Evolutionary conservation across 1,139 yeast species (phyloP).

Genomic region (Pichia sp.): DNA sequence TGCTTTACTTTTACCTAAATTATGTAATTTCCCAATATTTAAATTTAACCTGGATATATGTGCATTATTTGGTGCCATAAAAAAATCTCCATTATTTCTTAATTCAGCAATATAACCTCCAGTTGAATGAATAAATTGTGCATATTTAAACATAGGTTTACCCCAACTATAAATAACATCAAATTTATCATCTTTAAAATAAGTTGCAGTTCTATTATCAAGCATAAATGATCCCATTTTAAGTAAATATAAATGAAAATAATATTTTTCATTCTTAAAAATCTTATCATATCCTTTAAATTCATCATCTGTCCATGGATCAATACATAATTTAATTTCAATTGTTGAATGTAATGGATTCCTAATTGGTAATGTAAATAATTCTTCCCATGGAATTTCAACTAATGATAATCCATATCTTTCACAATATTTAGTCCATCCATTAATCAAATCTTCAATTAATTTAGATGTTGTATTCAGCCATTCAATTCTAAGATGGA

Average conservation of each 20-base stretch:
- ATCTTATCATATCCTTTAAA: constrained; percentile 40
- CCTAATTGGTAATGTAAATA: constrained; percentile 64
- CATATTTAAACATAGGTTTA: constrained; percentile 68
- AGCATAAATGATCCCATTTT: constrained; percentile 66
- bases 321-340: constrained; percentile 52
- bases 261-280: constrained; percentile 39
- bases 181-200: constrained; percentile 46
- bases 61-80: constrained; percentile 74
- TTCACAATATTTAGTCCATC: constrained; percentile 79
- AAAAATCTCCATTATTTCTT: constrained; percentile 71
- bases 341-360: constrained; percentile 90
- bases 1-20: constrained; percentile 24
- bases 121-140: constrained; percentile 83
- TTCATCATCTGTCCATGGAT: constrained; percentile 63
- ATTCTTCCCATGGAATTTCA: constrained; percentile 91
- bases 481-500: constrained; percentile 91
- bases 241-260: constrained; percentile 55
- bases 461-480: constrained; percentile 81
- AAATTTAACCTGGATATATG: constrained; percentile 59
- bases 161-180: constrained; percentile 88
- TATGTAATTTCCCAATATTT: constrained; percentile 27
- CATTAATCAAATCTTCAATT: constrained; percentile 79
- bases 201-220: constrained; percentile 73
- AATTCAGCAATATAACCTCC: constrained; percentile 90
- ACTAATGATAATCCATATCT: constrained; percentile 79